Conservation (phyloP, 2,329 filamentous ascomycete species). For the Calonectria pseudoreteaudii region DNA sequence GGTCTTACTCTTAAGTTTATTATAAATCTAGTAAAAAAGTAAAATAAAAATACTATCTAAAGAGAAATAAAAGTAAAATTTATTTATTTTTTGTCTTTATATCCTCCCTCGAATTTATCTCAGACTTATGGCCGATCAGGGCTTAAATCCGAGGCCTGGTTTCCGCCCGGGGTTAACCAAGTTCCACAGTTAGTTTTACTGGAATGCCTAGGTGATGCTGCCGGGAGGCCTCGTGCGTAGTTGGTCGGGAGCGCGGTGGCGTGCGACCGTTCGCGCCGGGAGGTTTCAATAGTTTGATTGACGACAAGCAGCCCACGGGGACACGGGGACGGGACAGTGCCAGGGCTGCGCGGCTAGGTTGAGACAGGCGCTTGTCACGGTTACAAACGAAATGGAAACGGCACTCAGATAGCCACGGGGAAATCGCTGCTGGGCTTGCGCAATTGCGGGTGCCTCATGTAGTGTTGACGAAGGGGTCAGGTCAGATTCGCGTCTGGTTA, state of each 20-base stretch:
- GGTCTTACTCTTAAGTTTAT: no score
- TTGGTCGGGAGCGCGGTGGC: constrained; percentile 14
- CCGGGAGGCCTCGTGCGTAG: neutral
- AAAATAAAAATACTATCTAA: no score
- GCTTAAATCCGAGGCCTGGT: constrained; percentile 6
- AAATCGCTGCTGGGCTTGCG: neutral
- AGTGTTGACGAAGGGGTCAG: constrained; percentile 8
- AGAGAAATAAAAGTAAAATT: no score
- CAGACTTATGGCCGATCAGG: no score
- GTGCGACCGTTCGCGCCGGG: constrained; percentile 20
- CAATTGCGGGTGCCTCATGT: constrained; percentile 6
- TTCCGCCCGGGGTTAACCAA: neutral
- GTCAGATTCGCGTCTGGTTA: neutral
- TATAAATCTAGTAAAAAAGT: no score
- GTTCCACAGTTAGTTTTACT: neutral
- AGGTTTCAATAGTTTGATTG: constrained; percentile 20
- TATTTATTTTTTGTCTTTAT: no score
- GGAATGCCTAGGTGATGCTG: neutral
- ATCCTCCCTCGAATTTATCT: no score
- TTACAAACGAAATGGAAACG: constrained; percentile 5
- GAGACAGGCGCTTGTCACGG: constrained; percentile 26
- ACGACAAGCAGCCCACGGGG: neutral
- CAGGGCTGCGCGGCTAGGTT: constrained; percentile 26
- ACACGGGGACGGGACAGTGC: constrained; percentile 24
- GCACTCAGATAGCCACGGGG: neutral